A percentile compares a stretch with the other conserved stretches of the same genome.
Conservation (phyloP, 768 basidiomycete species). For the Trametes punicea region DNA sequence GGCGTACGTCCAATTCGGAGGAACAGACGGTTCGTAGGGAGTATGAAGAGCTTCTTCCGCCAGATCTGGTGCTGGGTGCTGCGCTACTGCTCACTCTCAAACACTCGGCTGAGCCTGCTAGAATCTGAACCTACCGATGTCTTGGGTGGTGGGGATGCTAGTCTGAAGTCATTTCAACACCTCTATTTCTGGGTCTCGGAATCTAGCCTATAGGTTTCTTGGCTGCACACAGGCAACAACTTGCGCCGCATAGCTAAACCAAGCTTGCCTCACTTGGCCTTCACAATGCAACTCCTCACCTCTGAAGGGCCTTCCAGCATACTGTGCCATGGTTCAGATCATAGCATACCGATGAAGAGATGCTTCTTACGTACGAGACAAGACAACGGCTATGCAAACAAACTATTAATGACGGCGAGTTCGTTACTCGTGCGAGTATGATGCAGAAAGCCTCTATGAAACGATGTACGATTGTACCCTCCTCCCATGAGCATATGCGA, state of each 20-base stretch:
- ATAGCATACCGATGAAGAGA: background rate
- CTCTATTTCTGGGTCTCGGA: background rate
- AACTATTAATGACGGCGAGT: background rate
- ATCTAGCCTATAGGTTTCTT: background rate
- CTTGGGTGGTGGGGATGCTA: no score
- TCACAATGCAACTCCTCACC: no score
- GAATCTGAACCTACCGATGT: background rate
- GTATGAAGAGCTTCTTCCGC: slow-evolving; percentile 23
- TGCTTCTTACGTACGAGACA: background rate
- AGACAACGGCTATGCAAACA: slow-evolving; percentile 1
- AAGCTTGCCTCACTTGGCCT: no score
- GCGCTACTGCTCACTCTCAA: slow-evolving; percentile 30
- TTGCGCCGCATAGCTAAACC: no score
- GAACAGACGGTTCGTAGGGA: slow-evolving; percentile 15
- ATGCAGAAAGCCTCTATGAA: slow-evolving; percentile 1
- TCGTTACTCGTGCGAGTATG: slow-evolving; percentile 1
- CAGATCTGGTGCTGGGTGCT: slow-evolving; percentile 31
- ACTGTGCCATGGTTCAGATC: no score
- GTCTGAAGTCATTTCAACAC: no score
- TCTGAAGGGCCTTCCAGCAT: no score
- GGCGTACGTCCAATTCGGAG: background rate
- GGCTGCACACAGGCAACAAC: no score
- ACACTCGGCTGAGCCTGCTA: slow-evolving; percentile 11
- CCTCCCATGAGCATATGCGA: background rate
- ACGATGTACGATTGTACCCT: slow-evolving; percentile 3